Evolutionary conservation across 768 basidiomycete species (phyloP), one percentile per base, ranked within the genome.

Genomic region (Fomitopsis pulvina): DNA sequence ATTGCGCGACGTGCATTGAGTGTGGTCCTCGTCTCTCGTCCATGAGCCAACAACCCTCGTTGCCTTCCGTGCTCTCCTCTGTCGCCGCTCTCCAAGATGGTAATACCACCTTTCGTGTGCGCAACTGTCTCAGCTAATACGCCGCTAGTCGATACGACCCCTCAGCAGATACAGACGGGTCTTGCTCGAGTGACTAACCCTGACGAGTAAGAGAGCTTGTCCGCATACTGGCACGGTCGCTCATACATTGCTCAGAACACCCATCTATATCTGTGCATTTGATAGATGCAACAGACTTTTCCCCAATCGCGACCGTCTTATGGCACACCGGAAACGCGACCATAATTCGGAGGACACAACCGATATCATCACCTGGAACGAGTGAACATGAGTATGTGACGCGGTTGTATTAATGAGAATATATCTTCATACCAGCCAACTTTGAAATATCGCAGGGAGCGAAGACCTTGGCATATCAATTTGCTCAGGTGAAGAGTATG

Each of bases 181-280:
- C 68, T 79, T 21, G 84, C 76, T 2, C 79, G 79, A 45, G 77
- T 81, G 27, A 85, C 87, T 0, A 75, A 74, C 24, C 83, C 87
- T 10, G 59, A 73, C 45, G 79, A 85, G 87, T 88, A 60, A 45
- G 81, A 71, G n/a, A 21, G 38, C 10, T 34, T 4, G 18, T 16
- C n/a, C 26, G 3, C 14, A 20, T 21, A 22, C 6, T 12, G 38
- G 28, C 3, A 44, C 37, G 37, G 0, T 16, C 26, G 8, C 20
- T 27, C 32, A 18, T 41, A n/a, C 27, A 25, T 32, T 6, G 43
- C 21, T 4, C 51, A 90, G 88, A 54, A 89, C 87, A 2, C 80
- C 86, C 0, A 85, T 91, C n/a, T 87, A 79, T 62, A 88, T 91
- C 49, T 91, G 88, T 57, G 82, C 74, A 3, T 68, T 85, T 29